Evolutionary conservation across 306 rosid species (phyloP).

Genomic region (Ormosia emarginata): DNA sequence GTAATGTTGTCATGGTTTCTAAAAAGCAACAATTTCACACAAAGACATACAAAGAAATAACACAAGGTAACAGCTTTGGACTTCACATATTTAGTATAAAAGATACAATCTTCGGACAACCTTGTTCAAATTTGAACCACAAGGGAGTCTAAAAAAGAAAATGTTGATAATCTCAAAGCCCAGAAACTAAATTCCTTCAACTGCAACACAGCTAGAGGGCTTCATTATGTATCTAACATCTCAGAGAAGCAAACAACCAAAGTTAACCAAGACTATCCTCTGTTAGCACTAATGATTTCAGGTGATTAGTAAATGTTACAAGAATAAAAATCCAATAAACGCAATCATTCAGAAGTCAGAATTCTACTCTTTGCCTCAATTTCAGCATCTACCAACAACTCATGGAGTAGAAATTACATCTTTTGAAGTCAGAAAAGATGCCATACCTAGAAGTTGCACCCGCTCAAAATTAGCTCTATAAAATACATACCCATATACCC

Average conservation of each 20-base stretch:
- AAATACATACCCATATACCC: neutral
- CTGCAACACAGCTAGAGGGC: neutral
- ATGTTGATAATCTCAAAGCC: neutral
- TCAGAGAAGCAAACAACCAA: slow-evolving; percentile 1
- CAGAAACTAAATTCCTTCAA: neutral
- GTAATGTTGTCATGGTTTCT: neutral
- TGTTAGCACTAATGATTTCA: neutral
- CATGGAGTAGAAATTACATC: neutral
- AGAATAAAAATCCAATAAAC: neutral
- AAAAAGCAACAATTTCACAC: neutral
- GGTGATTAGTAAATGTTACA: neutral
- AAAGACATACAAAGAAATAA: neutral
- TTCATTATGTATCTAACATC: slow-evolving; percentile 5
- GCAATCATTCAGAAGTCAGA: neutral
- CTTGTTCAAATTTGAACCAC: neutral
- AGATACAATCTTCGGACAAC: neutral
- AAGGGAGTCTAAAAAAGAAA: neutral
- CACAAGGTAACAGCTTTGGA: neutral
- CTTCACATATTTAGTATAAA: neutral
- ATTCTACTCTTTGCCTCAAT: neutral
- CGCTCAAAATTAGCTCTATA: neutral
- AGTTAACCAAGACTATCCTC: neutral
- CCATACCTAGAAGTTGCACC: slow-evolving; percentile 32
- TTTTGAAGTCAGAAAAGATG: neutral
- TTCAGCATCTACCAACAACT: neutral